Evolutionary conservation across 1,284 basidiomycete species (phyloP).

Genomic region (Cryptococcus sp.): DNA sequence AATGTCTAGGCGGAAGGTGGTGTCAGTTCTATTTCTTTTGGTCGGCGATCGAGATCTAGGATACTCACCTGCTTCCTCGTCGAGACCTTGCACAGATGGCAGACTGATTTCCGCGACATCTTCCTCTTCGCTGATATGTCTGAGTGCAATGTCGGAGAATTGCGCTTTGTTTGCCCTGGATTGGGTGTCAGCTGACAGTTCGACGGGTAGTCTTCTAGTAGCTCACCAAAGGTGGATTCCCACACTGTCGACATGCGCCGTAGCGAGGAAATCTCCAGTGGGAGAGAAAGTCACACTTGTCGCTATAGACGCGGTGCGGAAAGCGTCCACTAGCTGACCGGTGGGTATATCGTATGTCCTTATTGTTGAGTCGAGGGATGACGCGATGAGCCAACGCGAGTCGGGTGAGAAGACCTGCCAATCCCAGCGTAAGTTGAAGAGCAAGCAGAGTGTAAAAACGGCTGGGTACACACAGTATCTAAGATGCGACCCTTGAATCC

Average conservation of each 20-base stretch:
- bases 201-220: background rate
- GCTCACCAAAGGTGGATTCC: constrained; percentile 88
- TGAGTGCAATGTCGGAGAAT: constrained; percentile 81
- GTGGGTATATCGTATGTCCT: constrained; percentile 96
- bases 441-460: background rate
- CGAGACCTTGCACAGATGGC: constrained; percentile 78
- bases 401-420: constrained; percentile 85
- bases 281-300: constrained; percentile 92
- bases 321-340: constrained; percentile 86
- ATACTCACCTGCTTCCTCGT: constrained; percentile 59
- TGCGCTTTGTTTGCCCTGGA: constrained; percentile 91
- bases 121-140: constrained; percentile 69
- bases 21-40: background rate
- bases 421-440: background rate
- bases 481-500: constrained; percentile 79
- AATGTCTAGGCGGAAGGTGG: constrained; percentile 56
- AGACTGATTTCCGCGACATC: constrained; percentile 69
- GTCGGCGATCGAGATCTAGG: background rate
- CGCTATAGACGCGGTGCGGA: constrained; percentile 84
- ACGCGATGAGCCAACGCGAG: constrained; percentile 86
- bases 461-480: constrained; percentile 59
- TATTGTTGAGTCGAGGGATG: constrained; percentile 86
- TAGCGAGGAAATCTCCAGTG: constrained; percentile 92
- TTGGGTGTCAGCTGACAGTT: background rate
- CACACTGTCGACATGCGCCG: constrained; percentile 88